Base-by-base conservation (phyloP, 108 stramenopile genomes). In the Epithemia pelagica region DNA sequence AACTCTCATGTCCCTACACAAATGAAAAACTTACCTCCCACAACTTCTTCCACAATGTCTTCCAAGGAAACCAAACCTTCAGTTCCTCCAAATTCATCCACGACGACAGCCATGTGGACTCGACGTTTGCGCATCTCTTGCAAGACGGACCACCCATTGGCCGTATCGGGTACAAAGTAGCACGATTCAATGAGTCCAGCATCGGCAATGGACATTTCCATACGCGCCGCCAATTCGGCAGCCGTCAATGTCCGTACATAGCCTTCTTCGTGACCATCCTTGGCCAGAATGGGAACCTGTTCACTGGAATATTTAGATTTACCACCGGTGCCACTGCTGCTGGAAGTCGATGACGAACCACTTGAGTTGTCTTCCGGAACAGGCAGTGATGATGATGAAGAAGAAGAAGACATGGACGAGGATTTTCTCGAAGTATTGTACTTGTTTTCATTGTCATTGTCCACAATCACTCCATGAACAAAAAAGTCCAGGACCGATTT, bases 111-210 rank as follows among this genome's bases (percentile, higher is more conserved):
- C 90, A 98, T 90, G 69, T 98, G 97, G 20, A 96, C 82, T 22
- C 97, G 83, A 28, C 96, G 79, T 37, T 80, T 78, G 54, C 96
- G 83, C 97, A 98, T 96, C 73, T 98, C 97, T 73, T 98, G 94
- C 54, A 98, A 71, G 2, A 95, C 96, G 46, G 87, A 88, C 97
- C 97, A 96, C 15, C 92, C 95, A 65, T 91, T 89, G 73, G 96
- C 96, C 15, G 95, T 94, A 61, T 98, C 96, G 15, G 97, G 97
- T 52, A 98, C 95, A 78, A 98, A 98, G 79, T 98, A 98, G 71
- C 95, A 93, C 15, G 85, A 82, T 69, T 96, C 93, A 60, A 95
- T 90, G 30, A 93, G 65, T 52, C 82, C 92, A 22, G 94, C 90
- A 28, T 92, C 91, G 0, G 70, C 71, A 23, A 95, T 92, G 22